Evolutionary conservation across 78 protist genomes (phyloP).

Genomic region (Planoprotostelium fungivorum): DNA sequence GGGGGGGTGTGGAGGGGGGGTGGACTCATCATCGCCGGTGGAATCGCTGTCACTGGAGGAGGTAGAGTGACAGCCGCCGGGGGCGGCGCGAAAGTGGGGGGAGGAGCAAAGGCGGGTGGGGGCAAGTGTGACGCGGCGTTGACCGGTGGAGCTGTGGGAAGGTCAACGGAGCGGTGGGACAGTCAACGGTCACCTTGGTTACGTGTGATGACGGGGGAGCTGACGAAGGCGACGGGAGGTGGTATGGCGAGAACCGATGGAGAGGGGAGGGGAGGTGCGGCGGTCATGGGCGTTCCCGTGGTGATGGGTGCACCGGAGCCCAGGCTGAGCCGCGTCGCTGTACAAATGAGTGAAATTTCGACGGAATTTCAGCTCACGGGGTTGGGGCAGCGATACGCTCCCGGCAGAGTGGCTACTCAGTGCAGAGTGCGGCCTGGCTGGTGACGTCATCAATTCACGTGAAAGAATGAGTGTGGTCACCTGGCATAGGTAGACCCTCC

Average conservation of each 20-base stretch:
- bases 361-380: neutral
- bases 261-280: neutral
- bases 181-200: neutral
- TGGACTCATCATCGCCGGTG: neutral
- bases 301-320: too few species aligned
- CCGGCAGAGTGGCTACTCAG: neutral
- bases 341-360: neutral
- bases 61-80: neutral
- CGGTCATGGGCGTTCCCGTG: neutral
- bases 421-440: too few species aligned
- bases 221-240: neutral
- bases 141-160: neutral
- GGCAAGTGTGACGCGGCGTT: neutral
- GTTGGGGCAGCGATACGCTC: neutral
- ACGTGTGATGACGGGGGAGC: neutral
- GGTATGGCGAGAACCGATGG: neutral
- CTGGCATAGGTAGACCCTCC: too few species aligned
- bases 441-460: too few species aligned
- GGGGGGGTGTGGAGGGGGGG: neutral
- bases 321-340: neutral
- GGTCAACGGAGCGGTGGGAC: neutral
- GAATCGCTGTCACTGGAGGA: neutral
- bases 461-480: too few species aligned
- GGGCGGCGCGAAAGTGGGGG: neutral
- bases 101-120: neutral